phyloP scores from a whole-genome alignment of 129 eudicot genomes.

The Rutidosis leptorrhynchoides region DNA sequence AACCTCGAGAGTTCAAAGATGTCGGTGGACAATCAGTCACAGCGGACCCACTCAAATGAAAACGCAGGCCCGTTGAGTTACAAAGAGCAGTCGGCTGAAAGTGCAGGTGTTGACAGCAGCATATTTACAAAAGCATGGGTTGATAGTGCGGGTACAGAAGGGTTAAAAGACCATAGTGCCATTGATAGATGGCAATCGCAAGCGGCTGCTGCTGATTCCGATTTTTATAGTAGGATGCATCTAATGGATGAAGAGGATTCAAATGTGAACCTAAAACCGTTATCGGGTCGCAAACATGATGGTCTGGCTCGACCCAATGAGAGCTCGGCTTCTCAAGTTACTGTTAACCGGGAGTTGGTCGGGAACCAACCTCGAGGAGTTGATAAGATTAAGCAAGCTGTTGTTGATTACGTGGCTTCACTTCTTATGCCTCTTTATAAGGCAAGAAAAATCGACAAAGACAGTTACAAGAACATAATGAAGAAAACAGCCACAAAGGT shows the following conservation, averaged over 20 bases:
- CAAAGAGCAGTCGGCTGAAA: slow-evolving; percentile 86
- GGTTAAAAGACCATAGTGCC: slow-evolving; percentile 81
- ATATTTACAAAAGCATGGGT: slow-evolving; percentile 98
- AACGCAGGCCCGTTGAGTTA: slow-evolving; percentile 51
- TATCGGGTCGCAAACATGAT: slow-evolving; percentile 37
- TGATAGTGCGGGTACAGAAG: slow-evolving; percentile 80
- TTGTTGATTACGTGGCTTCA: slow-evolving; percentile 89
- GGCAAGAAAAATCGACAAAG: slow-evolving; percentile 86
- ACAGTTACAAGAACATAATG: slow-evolving; percentile 88
- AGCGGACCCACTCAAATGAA: slow-evolving; percentile 71
- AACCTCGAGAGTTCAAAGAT: slow-evolving; percentile 60
- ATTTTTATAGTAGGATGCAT: slow-evolving; percentile 49
- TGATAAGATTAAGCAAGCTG: slow-evolving; percentile 75
- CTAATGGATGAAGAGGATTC: slow-evolving; percentile 86
- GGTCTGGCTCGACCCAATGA: slow-evolving; percentile 45
- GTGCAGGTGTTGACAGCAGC: slow-evolving; percentile 69
- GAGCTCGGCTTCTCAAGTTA: slow-evolving; percentile 81
- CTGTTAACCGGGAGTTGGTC: slow-evolving; percentile 58
- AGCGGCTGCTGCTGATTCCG: slow-evolving; percentile 92
- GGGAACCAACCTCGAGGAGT: slow-evolving; percentile 68
- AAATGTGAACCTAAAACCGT: slow-evolving; percentile 39
- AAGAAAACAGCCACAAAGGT: slow-evolving; percentile 99
- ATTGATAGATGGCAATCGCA: slow-evolving; percentile 97
- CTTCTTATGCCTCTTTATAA: slow-evolving; percentile 96
- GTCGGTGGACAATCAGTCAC: slow-evolving; percentile 68